phyloP scores from a whole-genome alignment of 2,329 filamentous ascomycete genomes.

The Nemania bipapillata region DNA sequence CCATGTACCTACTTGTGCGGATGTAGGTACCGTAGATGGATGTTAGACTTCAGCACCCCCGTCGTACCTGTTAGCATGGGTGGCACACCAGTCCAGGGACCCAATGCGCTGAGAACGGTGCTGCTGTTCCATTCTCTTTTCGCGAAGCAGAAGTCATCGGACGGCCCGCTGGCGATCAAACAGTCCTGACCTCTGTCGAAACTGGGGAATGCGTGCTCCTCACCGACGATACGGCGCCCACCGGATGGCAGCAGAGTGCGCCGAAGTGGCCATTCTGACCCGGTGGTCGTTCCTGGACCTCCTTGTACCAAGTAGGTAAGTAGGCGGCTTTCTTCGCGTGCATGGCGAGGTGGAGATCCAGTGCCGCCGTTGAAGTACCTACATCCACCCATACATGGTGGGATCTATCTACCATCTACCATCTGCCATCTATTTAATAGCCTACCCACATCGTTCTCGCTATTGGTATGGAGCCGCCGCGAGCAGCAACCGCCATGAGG shows the following conservation, averaged over 20 bases:
- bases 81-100: constrained; percentile 8
- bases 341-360: constrained; percentile 12
- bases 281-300: constrained; percentile 15
- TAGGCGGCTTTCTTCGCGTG: constrained; percentile 6
- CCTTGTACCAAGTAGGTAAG: no score
- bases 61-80: no score
- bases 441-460: not conserved
- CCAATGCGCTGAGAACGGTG: constrained; percentile 14
- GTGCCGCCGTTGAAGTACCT: constrained; percentile 5
- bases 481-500: constrained; percentile 4
- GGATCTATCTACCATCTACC: no score
- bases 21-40: not conserved
- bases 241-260: constrained; percentile 11
- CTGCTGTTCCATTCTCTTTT: constrained; percentile 16
- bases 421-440: no score
- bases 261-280: constrained; percentile 3
- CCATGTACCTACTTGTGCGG: not conserved
- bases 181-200: constrained; percentile 28
- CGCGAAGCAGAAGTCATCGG: constrained; percentile 24
- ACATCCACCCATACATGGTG: not conserved
- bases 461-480: not conserved
- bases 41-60: no score
- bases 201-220: constrained; percentile 20
- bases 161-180: constrained; percentile 35
- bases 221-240: constrained; percentile 16